Conservation (phyloP, 345 rosid species). For the Camelina hispida region DNA sequence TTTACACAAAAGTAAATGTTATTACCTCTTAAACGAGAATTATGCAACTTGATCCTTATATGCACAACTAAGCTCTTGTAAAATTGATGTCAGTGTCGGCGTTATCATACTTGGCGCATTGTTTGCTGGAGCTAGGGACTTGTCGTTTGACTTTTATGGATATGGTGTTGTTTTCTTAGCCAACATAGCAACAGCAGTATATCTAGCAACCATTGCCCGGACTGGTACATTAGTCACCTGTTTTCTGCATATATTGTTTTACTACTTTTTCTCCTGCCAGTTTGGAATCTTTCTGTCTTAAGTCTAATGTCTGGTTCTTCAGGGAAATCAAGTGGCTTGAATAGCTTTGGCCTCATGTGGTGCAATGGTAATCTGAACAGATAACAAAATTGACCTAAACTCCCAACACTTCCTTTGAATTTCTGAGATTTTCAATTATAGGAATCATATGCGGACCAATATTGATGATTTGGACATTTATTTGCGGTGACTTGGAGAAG, state of each 20-base stretch:
- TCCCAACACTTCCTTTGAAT: conserved; percentile 20
- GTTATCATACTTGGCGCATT: conserved; percentile 88
- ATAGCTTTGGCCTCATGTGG: conserved; percentile 99
- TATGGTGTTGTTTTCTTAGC: conserved; percentile 87
- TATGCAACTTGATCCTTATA: conserved; percentile 47
- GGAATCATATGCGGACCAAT: conserved; percentile 86
- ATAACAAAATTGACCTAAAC: conserved; percentile 2
- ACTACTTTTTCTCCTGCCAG: conserved; percentile 1
- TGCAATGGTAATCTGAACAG: conserved; percentile 71
- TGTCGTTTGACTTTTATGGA: conserved; percentile 90
- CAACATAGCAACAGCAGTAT: conserved; percentile 88
- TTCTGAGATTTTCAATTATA: conserved; percentile 45
- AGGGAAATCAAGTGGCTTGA: conserved; percentile 98
- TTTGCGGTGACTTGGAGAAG: conserved; percentile 75
- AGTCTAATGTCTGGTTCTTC: conserved; percentile 36
- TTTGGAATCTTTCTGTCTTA: conserved; percentile 13
- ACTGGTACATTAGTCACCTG: conserved; percentile 58
- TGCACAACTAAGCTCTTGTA: conserved; percentile 52
- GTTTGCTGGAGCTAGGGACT: conserved; percentile 96
- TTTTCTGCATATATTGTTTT: conserved; percentile 8
- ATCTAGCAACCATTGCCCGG: conserved; percentile 89
- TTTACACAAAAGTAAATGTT: not conserved
- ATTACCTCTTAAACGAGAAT: conserved; percentile 4
- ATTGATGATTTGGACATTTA: conserved; percentile 82
- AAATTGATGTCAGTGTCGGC: conserved; percentile 82